Percentiles rank a stretch among this genome's conserved stretches.
Evolutionary conservation across 768 basidiomycete genomes (phyloP).

Genomic region (Crassisporium funariophilum): DNA sequence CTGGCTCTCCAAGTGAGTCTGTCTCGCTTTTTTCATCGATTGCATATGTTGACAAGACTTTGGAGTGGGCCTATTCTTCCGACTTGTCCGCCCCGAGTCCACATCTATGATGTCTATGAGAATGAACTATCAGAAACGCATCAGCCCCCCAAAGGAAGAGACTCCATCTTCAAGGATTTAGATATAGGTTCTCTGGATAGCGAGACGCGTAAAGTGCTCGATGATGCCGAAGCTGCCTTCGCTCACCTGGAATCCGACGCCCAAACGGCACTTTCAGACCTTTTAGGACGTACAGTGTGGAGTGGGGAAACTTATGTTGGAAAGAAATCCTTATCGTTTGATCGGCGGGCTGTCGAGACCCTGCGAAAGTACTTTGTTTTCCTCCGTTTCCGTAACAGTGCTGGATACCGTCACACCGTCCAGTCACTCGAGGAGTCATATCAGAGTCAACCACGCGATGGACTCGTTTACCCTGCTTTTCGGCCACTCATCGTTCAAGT

Average conservation of each 20-base stretch:
- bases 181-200: constrained; percentile 32
- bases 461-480: constrained; percentile 30
- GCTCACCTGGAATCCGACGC: constrained; percentile 43
- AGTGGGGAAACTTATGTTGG: constrained; percentile 19
- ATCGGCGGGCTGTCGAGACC: constrained; percentile 32
- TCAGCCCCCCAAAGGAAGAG: constrained; percentile 30
- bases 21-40: constrained; percentile 1
- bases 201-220: constrained; percentile 37
- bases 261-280: constrained; percentile 37
- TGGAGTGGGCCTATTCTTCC: constrained; percentile 25
- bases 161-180: constrained; percentile 48
- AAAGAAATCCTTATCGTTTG: constrained; percentile 30
- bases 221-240: constrained; percentile 47
- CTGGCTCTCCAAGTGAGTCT: constrained; percentile 45
- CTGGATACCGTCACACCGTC: constrained; percentile 44
- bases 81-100: constrained; percentile 42
- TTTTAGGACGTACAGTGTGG: constrained; percentile 36
- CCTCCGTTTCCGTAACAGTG: constrained; percentile 59
- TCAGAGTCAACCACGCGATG: constrained; percentile 18
- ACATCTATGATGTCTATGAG: constrained; percentile 54
- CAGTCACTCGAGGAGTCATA: constrained; percentile 26
- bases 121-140: constrained; percentile 51
- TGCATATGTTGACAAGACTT: not conserved
- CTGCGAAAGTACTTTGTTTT: constrained; percentile 56
- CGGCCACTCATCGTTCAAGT: constrained; percentile 31